Evolutionary conservation across 345 rosid species (phyloP).

Genomic region (Excoecaria cochinchinensis): DNA sequence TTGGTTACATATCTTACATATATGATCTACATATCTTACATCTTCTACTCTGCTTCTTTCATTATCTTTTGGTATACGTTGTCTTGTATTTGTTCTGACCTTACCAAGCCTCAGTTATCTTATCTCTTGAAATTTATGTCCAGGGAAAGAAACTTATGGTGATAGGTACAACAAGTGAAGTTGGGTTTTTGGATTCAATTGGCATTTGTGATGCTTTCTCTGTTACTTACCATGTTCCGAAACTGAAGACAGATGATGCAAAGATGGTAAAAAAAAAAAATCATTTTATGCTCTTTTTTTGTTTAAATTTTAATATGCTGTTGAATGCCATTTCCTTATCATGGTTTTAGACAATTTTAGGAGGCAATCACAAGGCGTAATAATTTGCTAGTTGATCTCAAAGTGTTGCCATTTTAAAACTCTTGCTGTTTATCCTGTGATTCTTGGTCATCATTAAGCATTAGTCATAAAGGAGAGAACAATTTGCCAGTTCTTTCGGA

Average conservation of each 20-base stretch:
- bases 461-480: neutral
- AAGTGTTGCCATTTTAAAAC: neutral
- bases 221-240: slow-evolving; percentile 71
- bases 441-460: neutral
- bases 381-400: neutral
- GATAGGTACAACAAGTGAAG: slow-evolving; percentile 89
- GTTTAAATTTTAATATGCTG: neutral
- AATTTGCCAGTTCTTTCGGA: neutral
- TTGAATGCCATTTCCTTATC: neutral
- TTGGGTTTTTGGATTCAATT: slow-evolving; percentile 73
- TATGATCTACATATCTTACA: neutral
- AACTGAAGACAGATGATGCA: slow-evolving; percentile 64
- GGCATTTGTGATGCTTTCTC: slow-evolving; percentile 75
- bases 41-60: neutral
- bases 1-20: neutral
- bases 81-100: neutral
- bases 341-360: neutral
- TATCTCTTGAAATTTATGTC: slow-evolving; percentile 18
- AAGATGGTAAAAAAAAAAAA: slow-evolving; percentile 60
- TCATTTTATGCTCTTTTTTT: neutral
- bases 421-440: neutral
- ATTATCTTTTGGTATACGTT: neutral
- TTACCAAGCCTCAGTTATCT: neutral
- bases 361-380: neutral
- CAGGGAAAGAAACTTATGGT: slow-evolving; percentile 93